Percentiles rank a stretch among this genome's conserved stretches.
Conservation (phyloP, 257 asterid genomes). For the Plantago ovata region DNA sequence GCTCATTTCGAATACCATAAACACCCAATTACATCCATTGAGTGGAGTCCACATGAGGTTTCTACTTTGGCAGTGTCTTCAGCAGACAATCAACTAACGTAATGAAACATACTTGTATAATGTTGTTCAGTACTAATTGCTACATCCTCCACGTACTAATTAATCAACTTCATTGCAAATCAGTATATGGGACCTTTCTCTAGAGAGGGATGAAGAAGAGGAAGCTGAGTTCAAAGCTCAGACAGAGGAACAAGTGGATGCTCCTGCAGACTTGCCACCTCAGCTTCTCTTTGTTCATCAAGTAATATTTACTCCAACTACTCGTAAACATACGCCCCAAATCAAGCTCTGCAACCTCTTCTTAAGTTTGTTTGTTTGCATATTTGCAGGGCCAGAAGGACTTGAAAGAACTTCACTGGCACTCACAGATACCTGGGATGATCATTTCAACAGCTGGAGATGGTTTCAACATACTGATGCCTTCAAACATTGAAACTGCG, state of each 20-base stretch:
- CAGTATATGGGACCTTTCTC: conserved; percentile 94
- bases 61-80: conserved; percentile 90
- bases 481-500: conserved; percentile 69
- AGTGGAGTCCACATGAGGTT: conserved; percentile 97
- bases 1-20: conserved; percentile 84
- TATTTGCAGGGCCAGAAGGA: conserved; percentile 88
- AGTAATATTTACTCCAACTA: conserved; percentile 33
- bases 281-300: conserved; percentile 96
- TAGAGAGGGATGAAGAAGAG: conserved; percentile 94
- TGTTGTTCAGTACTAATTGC: neutral
- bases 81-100: conserved; percentile 87
- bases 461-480: conserved; percentile 80
- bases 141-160: neutral
- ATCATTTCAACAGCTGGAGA: conserved; percentile 84
- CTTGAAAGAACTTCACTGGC: conserved; percentile 96
- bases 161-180: neutral
- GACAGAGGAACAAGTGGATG: conserved; percentile 64
- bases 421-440: conserved; percentile 92
- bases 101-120: conserved; percentile 20
- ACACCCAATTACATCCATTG: conserved; percentile 93
- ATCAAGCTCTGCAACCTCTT: neutral
- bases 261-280: conserved; percentile 88
- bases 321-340: neutral
- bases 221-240: conserved; percentile 78
- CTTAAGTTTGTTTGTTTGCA: neutral